Base-by-base conservation (phyloP, 202 grass and related monocot species). In the Zoysia matrella region DNA sequence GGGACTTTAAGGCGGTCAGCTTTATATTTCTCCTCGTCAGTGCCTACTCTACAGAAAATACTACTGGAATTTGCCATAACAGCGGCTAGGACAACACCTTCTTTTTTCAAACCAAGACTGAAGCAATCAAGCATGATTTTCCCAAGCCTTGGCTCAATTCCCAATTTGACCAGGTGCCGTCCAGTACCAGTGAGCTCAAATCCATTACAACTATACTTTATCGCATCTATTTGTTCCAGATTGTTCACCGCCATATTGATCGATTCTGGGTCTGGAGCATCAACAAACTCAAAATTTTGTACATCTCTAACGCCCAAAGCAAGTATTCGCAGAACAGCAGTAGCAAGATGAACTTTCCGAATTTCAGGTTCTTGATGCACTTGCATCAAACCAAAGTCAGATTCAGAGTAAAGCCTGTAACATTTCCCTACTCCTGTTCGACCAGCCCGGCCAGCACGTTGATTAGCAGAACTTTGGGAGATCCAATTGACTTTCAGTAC, bases 1-100 rank as follows among this genome's bases (percentile, higher is more conserved):
- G 90, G 92, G 56, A 98, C 87, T 80, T 87, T 93, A 63, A 88
- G 90, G 71, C 89, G 82, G 79, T 95, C 95, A 8, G 95, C 89
- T 92, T 86, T 98, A 81, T 85, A 89, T 85, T 98, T 98, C 61
- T 83, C 88, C 85, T 98, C 86, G 22, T 86, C 81, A 14, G 80
- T 90, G 30, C 95, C 95, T 54, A 98, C 87, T 86, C 95, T 92
- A 90, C 95, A 98, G 83, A 98, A 98, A 89, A 98, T 95, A 77
- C 90, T 95, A 76, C 89, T 93, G 74, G 95, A 88, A 88, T 98
- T 95, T 54, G 95, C 89, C 95, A 95, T 98, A 74, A 98, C 85
- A 62, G 95, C 89, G 52, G 95, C 92, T 76, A 98, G 85, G 77
- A 95, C 89, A 71, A 98, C 62, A 60, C 92, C 95, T 83, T 98